Conservation (phyloP, 1,284 basidiomycete genomes). For the Cutaneotrichosporon curvatum region DNA sequence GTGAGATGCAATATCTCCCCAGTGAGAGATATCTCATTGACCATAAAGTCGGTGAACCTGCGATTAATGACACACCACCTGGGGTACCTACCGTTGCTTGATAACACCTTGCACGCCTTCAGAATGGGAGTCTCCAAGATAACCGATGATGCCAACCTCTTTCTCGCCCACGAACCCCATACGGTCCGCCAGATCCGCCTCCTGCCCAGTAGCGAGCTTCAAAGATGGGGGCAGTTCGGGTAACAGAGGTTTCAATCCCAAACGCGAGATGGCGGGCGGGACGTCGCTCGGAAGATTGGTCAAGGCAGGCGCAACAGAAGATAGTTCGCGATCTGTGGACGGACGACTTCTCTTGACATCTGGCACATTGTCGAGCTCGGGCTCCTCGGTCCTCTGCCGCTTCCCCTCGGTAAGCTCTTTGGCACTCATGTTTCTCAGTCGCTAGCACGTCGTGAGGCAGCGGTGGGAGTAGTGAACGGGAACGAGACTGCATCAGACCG, state of each 20-base stretch:
- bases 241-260: slow-evolving; percentile 32
- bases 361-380: too few relatives aligned
- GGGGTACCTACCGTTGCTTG: slow-evolving; percentile 68
- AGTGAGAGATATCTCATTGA: slow-evolving; percentile 76
- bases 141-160: slow-evolving; percentile 87
- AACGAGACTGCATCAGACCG: too few relatives aligned
- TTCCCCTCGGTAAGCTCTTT: too few relatives aligned
- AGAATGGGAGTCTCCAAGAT: slow-evolving; percentile 63
- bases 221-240: slow-evolving; percentile 35
- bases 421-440: too few relatives aligned
- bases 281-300: slow-evolving; percentile 5
- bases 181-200: slow-evolving; percentile 23
- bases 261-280: slow-evolving; percentile 28
- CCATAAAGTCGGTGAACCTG: slow-evolving; percentile 91
- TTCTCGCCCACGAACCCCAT: slow-evolving; percentile 57
- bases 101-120: slow-evolving; percentile 75
- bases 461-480: too few relatives aligned
- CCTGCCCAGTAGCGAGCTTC: slow-evolving; percentile 28
- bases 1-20: slow-evolving; percentile 70
- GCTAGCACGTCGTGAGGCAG: too few relatives aligned
- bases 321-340: too few relatives aligned
- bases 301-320: background rate
- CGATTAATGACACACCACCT: background rate
- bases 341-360: too few relatives aligned
- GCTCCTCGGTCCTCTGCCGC: too few relatives aligned